Base-by-base conservation (phyloP, 805 yeast genomes). In the Candida michaelii region DNA sequence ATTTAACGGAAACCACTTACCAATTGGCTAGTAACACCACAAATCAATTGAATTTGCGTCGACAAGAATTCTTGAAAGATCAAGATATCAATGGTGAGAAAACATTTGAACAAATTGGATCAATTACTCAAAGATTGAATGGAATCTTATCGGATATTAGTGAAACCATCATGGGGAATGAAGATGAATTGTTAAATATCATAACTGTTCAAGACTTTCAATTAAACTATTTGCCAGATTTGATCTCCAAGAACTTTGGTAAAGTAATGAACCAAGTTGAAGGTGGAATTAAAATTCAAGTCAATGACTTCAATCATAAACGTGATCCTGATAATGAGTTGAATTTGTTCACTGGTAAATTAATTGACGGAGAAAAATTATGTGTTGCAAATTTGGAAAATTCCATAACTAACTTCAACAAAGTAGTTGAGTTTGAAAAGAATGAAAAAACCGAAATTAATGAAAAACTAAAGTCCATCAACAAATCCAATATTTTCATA, bases 361-460 rank as follows among this genome's bases (percentile, higher is more conserved):
- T 80, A 1, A 76, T 80, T 33, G 95, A 89, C 60, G 97, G 93
- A 11, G 95, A 86, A 55, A 91, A 93, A 60, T 75, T 93, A 45
- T 85, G 95, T 30, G 74, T 79, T 54, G 98, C 97, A 3, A 90
- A 89, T 57, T 73, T 91, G 53, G 96, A 89, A 23, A 79, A 81
- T 41, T 80, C 82, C n/a, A 74, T 83, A 40, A 74, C 77, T 69
- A 65, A 64, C 46, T 69, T 47, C 51, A 47, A 45, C 53, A 59
- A 30, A 43, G 47, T 25, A 32, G 45, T 45, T 17, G 61, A 56
- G 29, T 49, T 48, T 23, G 50, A 50, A n/a, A 49, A 51, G 3
- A 46, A 47, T 12, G 52, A 42, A 15, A 44, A 47, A 25, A 49
- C 54, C 2, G 53, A 54, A 29, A 43, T 45, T 14, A 39, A 51